Conservation (phyloP, 495 filamentous ascomycete genomes). For the Letharia columbiana region DNA sequence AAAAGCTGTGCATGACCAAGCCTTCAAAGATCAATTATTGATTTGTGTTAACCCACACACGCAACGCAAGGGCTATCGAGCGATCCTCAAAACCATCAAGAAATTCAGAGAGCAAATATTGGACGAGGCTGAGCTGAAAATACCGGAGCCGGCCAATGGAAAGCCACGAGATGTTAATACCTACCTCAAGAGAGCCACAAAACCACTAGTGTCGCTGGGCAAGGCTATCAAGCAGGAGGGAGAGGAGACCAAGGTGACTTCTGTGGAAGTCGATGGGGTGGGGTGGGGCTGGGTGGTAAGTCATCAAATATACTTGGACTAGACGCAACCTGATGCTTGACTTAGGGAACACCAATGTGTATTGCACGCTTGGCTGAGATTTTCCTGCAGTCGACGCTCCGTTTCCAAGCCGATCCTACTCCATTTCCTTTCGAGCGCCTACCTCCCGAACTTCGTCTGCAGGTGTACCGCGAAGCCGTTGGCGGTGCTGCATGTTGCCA, state of each 20-base stretch:
- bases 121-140: background rate
- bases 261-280: background rate
- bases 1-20: background rate
- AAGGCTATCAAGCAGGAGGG: background rate
- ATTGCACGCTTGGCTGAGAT: background rate
- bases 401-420: background rate
- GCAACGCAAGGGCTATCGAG: background rate
- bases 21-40: background rate
- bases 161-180: background rate
- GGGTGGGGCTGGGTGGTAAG: conserved; percentile 3
- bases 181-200: background rate
- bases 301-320: background rate
- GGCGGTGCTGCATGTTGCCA: background rate
- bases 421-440: conserved; percentile 1
- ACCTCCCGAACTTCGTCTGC: background rate
- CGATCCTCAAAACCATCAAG: background rate
- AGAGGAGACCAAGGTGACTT: background rate
- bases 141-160: background rate
- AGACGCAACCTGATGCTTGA: background rate
- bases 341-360: background rate
- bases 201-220: background rate
- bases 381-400: background rate
- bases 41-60: background rate
- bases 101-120: background rate
- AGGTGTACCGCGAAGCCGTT: background rate